Base-by-base conservation (phyloP, 805 yeast genomes). In the Ogataea allantospora region DNA sequence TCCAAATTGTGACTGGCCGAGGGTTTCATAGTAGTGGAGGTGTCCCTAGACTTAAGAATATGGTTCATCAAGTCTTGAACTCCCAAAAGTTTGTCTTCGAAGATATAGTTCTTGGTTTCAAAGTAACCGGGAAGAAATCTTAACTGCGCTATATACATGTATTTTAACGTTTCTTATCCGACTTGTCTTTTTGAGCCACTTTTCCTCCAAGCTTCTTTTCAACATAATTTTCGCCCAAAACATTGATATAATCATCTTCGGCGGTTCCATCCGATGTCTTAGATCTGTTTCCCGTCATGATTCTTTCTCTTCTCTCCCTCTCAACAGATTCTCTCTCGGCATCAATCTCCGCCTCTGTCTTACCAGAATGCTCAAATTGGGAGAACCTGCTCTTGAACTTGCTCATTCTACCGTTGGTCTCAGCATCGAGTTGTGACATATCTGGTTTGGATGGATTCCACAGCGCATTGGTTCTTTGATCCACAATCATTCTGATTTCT, bases 371-470 rank as follows among this genome's bases (percentile, higher is more conserved):
- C 36, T 68, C 66, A 39, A 75, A 78, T 12, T 69, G 65, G 2
- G 82, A 64, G 56, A 73, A 85, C 59, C 73, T 83, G 60, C 77
- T 75, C 60, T 77, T 83, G 71, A 84, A 85, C 60, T 75, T 81
- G 61, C 75, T 79, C 54, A 89, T 66, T 61, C 80, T 82, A 52
- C 95, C 95, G 35, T 86, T 81, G 10, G 93, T 85, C 59, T 78
- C 85, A n/a, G 85, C 82, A 62, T 86, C 95, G 23, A 77, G 72
- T 30, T 80, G 74, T 35, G 75, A 75, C 52, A 86, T 68, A 60
- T 88, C 93, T 15, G 84, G 77, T 64, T 89, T 78, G 46, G 84
- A 76, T 35, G 88, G 87, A 63, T 93, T 93, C 96, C 97, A 93
- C 38, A 85, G 62, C 23, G 88, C 78, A 54, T 78, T 80, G 54